phyloP scores from a whole-genome alignment of 495 filamentous ascomycete genomes.

The Margaritispora aquatica region DNA sequence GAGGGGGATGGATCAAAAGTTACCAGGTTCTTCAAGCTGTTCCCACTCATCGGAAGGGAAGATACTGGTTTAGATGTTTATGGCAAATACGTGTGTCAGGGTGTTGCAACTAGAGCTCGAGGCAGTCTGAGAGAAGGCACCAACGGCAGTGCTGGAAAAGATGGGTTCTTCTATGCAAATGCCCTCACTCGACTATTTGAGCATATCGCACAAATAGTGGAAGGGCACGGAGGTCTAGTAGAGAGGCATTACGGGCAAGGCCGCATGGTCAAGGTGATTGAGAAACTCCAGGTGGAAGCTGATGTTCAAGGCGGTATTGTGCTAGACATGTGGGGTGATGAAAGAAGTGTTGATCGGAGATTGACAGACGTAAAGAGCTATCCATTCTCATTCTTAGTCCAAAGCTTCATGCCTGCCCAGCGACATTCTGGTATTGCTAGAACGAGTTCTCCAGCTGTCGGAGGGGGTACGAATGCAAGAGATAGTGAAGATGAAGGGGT shows the following conservation, averaged over 20 bases:
- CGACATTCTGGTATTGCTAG: conserved; percentile 39
- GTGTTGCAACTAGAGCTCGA: conserved; percentile 77
- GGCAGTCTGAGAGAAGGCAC: conserved; percentile 62
- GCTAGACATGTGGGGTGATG: conserved; percentile 91
- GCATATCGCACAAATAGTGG: conserved; percentile 93
- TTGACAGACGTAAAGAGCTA: conserved; percentile 94
- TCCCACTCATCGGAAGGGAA: conserved; percentile 86
- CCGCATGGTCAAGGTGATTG: conserved; percentile 94
- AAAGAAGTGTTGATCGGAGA: conserved; percentile 73
- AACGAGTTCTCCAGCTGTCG: conserved; percentile 52
- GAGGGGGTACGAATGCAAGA: conserved; percentile 38
- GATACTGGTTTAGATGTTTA: conserved; percentile 92
- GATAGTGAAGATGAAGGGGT: conserved; percentile 80
- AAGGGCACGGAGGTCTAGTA: conserved; percentile 81
- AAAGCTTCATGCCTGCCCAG: conserved; percentile 72
- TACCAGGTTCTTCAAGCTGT: conserved; percentile 96
- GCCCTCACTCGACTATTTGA: conserved; percentile 89
- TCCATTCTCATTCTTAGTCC: conserved; percentile 92
- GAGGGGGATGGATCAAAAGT: conserved; percentile 81
- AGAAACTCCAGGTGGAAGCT: conserved; percentile 85
- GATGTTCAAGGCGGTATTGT: conserved; percentile 98
- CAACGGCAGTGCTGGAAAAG: conserved; percentile 40
- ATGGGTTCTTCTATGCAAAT: conserved; percentile 87
- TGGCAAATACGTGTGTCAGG: conserved; percentile 89
- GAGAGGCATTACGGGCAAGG: conserved; percentile 88